Base-by-base conservation (phyloP, 176 grass and related monocot genomes). In the Ampelocalamus luodianensis region DNA sequence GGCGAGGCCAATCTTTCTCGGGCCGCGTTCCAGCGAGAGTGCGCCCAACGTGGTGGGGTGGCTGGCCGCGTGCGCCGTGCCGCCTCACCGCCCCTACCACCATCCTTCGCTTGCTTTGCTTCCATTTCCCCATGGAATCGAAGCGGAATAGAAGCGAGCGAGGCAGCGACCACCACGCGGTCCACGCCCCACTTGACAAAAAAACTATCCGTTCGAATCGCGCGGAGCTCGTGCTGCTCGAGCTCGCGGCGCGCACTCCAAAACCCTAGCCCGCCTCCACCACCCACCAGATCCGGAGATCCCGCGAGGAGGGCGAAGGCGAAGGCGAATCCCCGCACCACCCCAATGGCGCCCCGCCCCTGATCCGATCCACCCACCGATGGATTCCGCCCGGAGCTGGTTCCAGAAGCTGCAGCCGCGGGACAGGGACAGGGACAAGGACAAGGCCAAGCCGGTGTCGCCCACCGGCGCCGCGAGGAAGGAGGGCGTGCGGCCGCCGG, bases 301-400 rank as follows among this genome's bases (percentile, higher is more conserved):
- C 82, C 48, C 82, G 82, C 82, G 18, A 12, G 65, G 20, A 23
- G 17, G 26, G 43, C 61, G 17, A 16, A n/a, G 26, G 43, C 61
- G 17, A 16, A n/a, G 16, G 22, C 75, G 51, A 8, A 11, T 5
- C 49, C 62, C 27, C 45, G 22, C 80, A 6, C 56, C 5, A 26
- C 24, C 8, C 49, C 49, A 84, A 82, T 86, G 88, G 71, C 78
- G 4, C 60, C 27, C 16, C 27, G 37, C 37, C 54, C 26, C 83
- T 87, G 79, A 87, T 83, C 88, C 23, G 73, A 83, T 82, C 82
- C 72, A 17, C 56, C 34, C 5, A 55, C 51, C 24, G 46, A 94
- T 94, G 92, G 92, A 94, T 18, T 91, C 83, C 68, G 83, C 92
- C 9, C 81, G 92, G 83, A 84, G 89, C 86, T 94, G 89, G 92